A percentile compares a stretch with the other conserved stretches of the same genome.
Conservation (phyloP, 306 rosid species). For the Vigna nakashimae region DNA sequence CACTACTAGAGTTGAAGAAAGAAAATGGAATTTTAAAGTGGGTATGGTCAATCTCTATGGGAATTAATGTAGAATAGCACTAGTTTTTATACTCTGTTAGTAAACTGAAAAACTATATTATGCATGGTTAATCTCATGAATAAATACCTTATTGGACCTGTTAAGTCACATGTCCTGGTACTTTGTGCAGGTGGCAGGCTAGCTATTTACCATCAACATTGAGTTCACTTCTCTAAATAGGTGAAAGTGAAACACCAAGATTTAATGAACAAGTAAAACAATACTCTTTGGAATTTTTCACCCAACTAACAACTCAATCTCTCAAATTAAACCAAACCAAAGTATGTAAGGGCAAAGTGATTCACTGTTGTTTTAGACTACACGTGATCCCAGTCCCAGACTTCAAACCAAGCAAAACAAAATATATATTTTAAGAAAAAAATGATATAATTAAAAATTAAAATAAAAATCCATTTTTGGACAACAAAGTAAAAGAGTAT, state of each 20-base stretch:
- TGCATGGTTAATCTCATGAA: no score
- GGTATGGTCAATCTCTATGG: neutral
- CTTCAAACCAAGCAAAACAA: neutral
- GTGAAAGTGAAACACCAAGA: neutral
- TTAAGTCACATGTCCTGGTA: neutral
- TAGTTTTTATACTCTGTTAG: neutral
- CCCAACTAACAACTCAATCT: neutral
- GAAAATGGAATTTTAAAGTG: neutral
- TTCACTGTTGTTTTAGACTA: neutral
- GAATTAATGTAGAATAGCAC: neutral
- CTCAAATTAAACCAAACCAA: neutral
- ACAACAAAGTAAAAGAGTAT: neutral
- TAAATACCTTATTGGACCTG: no score
- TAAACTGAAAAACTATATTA: no score
- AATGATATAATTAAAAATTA: neutral
- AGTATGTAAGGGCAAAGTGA: neutral
- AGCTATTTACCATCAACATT: neutral
- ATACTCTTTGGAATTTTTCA: neutral
- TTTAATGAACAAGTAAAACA: neutral
- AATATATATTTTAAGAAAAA: neutral
- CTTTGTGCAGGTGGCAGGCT: neutral
- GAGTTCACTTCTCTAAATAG: neutral
- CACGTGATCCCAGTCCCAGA: constrained; percentile 8
- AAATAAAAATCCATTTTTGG: neutral
- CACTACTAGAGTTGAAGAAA: no score